Conservation (phyloP, 805 yeast genomes). For the Starmera pachycereana region DNA sequence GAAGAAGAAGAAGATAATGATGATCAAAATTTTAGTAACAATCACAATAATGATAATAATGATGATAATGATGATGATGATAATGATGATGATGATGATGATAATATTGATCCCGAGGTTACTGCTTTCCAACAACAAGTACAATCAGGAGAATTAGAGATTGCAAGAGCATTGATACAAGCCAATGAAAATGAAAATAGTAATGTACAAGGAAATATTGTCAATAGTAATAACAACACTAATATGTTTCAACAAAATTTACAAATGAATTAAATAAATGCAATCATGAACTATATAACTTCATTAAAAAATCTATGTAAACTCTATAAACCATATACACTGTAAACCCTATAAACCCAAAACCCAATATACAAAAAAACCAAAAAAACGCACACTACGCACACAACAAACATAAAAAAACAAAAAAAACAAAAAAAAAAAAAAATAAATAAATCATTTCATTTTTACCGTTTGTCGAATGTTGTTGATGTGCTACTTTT, state of each 20-base stretch:
- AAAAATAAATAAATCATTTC: not conserved
- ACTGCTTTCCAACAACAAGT: constrained; percentile 32
- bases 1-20: not conserved
- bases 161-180: constrained; percentile 56
- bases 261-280: not conserved
- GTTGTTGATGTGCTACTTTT: not conserved
- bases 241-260: not conserved
- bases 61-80: constrained; percentile 6
- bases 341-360: not conserved
- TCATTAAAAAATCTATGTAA: not conserved
- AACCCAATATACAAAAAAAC: not conserved
- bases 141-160: constrained; percentile 44
- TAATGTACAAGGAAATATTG: constrained; percentile 5
- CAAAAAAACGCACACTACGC: constrained; percentile 1
- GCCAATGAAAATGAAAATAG: constrained; percentile 29
- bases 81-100: constrained; percentile 4
- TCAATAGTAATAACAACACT: constrained; percentile 5
- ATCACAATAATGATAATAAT: not conserved
- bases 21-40: constrained; percentile 4
- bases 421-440: constrained; percentile 1
- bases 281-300: not conserved
- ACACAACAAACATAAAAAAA: constrained; percentile 1
- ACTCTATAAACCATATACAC: not conserved
- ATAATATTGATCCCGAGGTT: constrained; percentile 42
- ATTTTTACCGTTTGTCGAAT: not conserved